Percentiles rank a stretch among this genome's conserved stretches.
Evolutionary conservation across 345 rosid genomes (phyloP).

Genomic region (Salix exigua): DNA sequence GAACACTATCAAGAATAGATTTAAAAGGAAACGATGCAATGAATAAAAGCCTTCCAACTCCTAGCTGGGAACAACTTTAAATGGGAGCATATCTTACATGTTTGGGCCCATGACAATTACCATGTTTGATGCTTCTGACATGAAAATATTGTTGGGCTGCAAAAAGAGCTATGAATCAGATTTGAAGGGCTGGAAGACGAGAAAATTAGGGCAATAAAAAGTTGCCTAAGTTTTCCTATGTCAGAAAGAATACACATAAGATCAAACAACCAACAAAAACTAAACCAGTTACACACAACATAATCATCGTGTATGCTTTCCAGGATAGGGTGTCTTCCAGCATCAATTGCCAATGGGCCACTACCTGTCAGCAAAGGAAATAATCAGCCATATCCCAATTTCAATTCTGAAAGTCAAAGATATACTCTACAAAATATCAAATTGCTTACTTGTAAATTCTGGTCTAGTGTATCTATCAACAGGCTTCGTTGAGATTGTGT

Average conservation of each 20-base stretch:
- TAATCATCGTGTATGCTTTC: constrained; percentile 86
- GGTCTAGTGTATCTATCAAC: constrained; percentile 81
- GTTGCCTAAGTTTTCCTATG: neutral
- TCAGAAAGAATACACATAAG: constrained; percentile 1
- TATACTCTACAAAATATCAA: neutral
- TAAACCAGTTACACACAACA: constrained; percentile 42
- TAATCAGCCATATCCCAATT: constrained; percentile 15
- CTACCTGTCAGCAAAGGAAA: constrained; percentile 40
- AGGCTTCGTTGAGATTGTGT: constrained; percentile 80
- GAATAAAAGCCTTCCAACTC: constrained; percentile 1
- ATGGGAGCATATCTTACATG: constrained; percentile 52
- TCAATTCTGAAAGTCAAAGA: neutral
- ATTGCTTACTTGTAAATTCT: constrained; percentile 63
- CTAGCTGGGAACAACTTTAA: constrained; percentile 7
- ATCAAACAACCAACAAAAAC: constrained; percentile 1
- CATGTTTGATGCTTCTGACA: constrained; percentile 94
- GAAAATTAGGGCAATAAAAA: neutral
- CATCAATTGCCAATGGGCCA: constrained; percentile 94
- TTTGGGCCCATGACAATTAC: constrained; percentile 88
- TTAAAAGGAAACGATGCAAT: neutral
- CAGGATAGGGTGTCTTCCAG: constrained; percentile 93
- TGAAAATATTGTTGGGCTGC: constrained; percentile 88
- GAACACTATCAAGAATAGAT: neutral
- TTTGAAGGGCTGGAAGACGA: neutral
- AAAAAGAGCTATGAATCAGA: constrained; percentile 21